These are phyloP conservation scores for Mentha longifolia DNA, from an alignment of 257 asterid species.

Conservation along the genomic window DNA sequence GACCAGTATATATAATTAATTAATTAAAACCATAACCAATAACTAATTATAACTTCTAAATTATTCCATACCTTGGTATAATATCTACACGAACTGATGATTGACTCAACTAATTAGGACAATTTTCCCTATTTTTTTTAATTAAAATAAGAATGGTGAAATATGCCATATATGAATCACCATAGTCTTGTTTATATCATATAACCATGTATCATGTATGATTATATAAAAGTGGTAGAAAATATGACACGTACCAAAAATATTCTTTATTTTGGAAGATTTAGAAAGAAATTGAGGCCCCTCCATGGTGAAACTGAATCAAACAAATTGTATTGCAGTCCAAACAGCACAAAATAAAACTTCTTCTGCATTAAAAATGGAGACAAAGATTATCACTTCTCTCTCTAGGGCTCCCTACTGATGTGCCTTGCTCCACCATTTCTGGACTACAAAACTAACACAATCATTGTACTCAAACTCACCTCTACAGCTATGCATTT, in stretches of 20 bases:
- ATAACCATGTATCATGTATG: neutral
- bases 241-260: neutral
- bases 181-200: no score
- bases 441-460: slow-evolving; percentile 34
- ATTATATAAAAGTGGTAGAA: slow-evolving; percentile 4
- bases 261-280: slow-evolving; percentile 3
- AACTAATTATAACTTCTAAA: no score
- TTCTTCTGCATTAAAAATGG: neutral
- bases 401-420: slow-evolving; percentile 14
- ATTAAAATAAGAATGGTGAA: no score
- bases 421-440: slow-evolving; percentile 22
- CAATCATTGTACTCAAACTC: slow-evolving; percentile 36
- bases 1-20: neutral
- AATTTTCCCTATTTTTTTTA: no score
- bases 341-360: neutral
- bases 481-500: slow-evolving; percentile 28
- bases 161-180: no score
- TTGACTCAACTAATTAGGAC: no score
- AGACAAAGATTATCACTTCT: neutral
- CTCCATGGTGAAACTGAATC: neutral
- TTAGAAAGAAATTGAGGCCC: slow-evolving; percentile 23
- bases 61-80: no score
- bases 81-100: no score
- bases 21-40: neutral
- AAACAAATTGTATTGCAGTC: slow-evolving; percentile 9